Conservation (phyloP, 2,329 filamentous ascomycete genomes). For the Apiospora phragmitis region DNA sequence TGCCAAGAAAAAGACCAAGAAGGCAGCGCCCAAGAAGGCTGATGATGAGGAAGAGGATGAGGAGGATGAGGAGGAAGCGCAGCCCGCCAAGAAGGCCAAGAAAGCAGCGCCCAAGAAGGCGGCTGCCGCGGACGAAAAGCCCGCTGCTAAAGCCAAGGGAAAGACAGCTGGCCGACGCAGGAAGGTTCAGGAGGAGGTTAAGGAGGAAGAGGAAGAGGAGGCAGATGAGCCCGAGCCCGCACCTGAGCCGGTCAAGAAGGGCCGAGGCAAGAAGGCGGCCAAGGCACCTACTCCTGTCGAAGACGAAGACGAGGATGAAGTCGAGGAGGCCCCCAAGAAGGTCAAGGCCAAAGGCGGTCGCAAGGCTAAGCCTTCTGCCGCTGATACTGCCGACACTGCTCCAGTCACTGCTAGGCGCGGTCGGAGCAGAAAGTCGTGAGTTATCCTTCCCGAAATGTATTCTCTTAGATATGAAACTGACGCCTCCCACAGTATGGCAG, state of each 20-base stretch:
- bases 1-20: slow-evolving; percentile 37
- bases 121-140: slow-evolving; percentile 22
- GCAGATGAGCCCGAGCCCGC: slow-evolving; percentile 25
- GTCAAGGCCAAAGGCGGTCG: slow-evolving; percentile 22
- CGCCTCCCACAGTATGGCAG: neutral
- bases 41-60: slow-evolving; percentile 23
- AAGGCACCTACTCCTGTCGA: slow-evolving; percentile 5
- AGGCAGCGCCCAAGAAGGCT: too few species aligned
- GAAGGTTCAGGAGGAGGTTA: slow-evolving; percentile 27
- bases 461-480: neutral
- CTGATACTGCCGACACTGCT: neutral
- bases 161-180: slow-evolving; percentile 26
- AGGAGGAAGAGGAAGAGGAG: slow-evolving; percentile 26
- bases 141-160: slow-evolving; percentile 24
- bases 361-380: slow-evolving; percentile 19
- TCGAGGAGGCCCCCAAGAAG: slow-evolving; percentile 20
- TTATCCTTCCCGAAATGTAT: neutral
- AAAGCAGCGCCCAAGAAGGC: slow-evolving; percentile 33
- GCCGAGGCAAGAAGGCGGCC: slow-evolving; percentile 24
- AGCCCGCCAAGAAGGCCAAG: slow-evolving; percentile 39
- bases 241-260: slow-evolving; percentile 25
- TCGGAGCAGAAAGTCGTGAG: slow-evolving; percentile 12
- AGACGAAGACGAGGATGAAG: slow-evolving; percentile 14
- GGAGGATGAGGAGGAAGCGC: slow-evolving; percentile 30
- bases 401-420: slow-evolving; percentile 11